phyloP scores from a whole-genome alignment of 495 filamentous ascomycete genomes.

The Echria macrotheca region DNA sequence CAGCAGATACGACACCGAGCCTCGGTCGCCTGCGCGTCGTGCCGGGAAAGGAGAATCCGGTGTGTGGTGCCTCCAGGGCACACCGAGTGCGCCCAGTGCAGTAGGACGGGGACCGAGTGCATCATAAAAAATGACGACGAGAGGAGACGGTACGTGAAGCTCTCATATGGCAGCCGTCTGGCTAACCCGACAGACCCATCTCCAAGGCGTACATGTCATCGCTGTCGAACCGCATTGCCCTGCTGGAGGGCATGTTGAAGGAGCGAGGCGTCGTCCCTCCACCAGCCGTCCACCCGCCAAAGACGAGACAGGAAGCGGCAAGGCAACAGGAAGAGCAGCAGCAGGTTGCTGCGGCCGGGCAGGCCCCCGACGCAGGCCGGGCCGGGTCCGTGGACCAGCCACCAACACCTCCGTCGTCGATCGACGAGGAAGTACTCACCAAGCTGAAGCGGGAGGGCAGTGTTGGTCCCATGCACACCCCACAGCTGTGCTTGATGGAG shows the following conservation, averaged over 20 bases:
- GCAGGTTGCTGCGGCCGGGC: constrained; percentile 3
- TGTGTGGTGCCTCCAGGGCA: constrained; percentile 51
- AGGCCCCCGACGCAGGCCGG: constrained; percentile 11
- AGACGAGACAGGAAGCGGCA: constrained; percentile 39
- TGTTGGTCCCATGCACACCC: not conserved
- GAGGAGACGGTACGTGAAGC: constrained; percentile 35
- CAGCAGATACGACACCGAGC: constrained; percentile 35
- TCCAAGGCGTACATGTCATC: constrained; percentile 54
- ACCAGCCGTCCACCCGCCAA: constrained; percentile 47
- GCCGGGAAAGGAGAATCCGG: constrained; percentile 48
- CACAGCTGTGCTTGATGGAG: constrained; percentile 20
- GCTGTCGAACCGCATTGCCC: constrained; percentile 43
- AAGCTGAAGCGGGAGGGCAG: constrained; percentile 14
- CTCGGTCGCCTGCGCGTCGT: constrained; percentile 37
- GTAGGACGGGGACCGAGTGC: constrained; percentile 44
- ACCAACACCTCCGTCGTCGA: constrained; percentile 25
- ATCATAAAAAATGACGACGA: constrained; percentile 55
- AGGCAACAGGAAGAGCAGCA: constrained; percentile 12
- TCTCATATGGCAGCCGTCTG: not conserved
- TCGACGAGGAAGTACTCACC: constrained; percentile 21
- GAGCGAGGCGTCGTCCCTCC: constrained; percentile 45
- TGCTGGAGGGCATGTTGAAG: constrained; percentile 46
- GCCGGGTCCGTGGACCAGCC: constrained; percentile 18
- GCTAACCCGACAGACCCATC: constrained; percentile 36
- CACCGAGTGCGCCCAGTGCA: constrained; percentile 49